Conservation (phyloP, 192 early-diverging fungal genomes). For the Podila clonocystis region DNA sequence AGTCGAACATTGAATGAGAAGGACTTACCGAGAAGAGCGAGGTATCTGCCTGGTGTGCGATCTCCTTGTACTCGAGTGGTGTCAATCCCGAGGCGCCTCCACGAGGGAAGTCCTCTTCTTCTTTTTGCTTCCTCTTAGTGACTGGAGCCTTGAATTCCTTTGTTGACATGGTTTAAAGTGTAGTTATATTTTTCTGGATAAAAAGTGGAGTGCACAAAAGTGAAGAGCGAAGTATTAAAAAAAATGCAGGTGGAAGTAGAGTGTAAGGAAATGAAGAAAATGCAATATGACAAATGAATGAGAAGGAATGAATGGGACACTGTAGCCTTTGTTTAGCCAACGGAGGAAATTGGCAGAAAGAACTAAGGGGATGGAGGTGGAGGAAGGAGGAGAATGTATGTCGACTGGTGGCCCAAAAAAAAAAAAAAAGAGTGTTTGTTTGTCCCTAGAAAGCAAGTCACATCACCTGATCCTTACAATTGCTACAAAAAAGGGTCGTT, state of each 20-base stretch:
- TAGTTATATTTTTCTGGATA: neutral
- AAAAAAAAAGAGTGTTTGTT: conserved; percentile 10
- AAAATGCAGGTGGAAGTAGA: neutral
- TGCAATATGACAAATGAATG: neutral
- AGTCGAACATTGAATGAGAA: neutral
- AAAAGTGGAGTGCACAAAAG: neutral
- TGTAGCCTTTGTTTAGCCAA: conserved; percentile 5
- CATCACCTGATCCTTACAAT: neutral
- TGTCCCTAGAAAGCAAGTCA: neutral
- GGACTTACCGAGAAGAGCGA: conserved; percentile 68
- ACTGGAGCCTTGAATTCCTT: conserved; percentile 52
- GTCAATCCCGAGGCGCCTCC: conserved; percentile 84
- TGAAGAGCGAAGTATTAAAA: neutral
- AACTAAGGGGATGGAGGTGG: conserved; percentile 17
- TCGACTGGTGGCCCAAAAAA: neutral
- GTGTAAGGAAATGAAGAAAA: neutral
- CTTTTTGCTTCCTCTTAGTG: conserved; percentile 50
- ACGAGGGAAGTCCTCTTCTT: conserved; percentile 83
- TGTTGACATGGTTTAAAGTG: conserved; percentile 20
- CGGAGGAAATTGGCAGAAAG: conserved; percentile 19
- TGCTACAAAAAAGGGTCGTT: too few relatives aligned
- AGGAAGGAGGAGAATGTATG: conserved; percentile 5
- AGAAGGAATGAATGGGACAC: neutral
- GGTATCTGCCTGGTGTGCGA: conserved; percentile 76
- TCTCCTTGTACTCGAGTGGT: conserved; percentile 84